Conservation (phyloP, 768 basidiomycete species). For the Trametes gibbosa region DNA sequence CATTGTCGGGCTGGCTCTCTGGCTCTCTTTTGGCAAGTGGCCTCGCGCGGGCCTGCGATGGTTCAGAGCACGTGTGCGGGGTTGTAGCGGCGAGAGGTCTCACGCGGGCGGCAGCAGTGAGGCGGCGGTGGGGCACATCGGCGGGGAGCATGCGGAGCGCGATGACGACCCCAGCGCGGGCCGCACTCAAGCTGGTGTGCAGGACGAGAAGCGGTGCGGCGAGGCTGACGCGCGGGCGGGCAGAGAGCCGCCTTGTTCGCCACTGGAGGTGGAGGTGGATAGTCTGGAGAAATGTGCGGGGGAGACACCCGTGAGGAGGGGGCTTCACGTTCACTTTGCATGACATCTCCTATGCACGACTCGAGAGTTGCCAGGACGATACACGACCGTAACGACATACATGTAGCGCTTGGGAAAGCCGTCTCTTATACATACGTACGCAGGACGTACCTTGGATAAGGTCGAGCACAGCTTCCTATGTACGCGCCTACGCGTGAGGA, state of each 20-base stretch:
- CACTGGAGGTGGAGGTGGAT: slow-evolving; percentile 8
- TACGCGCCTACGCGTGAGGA: too few species aligned
- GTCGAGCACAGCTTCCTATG: too few species aligned
- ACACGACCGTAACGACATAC: background rate
- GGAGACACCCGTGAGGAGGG: background rate
- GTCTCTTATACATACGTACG: too few species aligned
- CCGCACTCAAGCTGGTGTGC: background rate
- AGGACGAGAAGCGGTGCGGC: slow-evolving; percentile 5
- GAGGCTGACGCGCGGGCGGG: background rate
- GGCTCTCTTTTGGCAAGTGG: slow-evolving; percentile 27
- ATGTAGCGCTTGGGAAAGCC: too few species aligned
- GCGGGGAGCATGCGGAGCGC: background rate
- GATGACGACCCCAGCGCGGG: background rate
- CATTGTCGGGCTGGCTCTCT: slow-evolving; percentile 26
- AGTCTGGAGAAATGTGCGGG: slow-evolving; percentile 3
- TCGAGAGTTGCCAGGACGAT: background rate
- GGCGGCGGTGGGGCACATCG: background rate
- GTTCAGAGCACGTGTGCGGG: slow-evolving; percentile 6
- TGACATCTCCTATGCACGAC: background rate
- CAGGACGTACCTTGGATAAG: too few species aligned
- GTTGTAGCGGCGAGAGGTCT: background rate
- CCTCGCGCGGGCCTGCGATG: slow-evolving; percentile 12
- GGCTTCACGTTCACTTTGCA: slow-evolving; percentile 11
- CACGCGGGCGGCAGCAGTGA: background rate
- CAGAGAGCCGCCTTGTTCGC: background rate